phyloP scores from a whole-genome alignment of 805 yeast species.

The Yarrowia sp. region DNA sequence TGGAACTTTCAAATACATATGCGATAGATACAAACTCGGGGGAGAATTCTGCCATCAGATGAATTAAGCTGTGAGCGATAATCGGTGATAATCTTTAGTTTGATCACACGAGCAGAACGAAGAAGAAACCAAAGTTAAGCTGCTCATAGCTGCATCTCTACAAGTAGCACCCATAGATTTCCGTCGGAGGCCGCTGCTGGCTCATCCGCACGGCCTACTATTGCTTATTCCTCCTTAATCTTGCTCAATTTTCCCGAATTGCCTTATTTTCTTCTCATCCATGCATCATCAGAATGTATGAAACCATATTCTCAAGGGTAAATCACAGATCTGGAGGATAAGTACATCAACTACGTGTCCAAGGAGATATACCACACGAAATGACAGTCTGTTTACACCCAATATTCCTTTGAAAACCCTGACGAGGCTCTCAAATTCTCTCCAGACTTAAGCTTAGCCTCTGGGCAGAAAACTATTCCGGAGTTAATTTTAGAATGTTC shows the following conservation, averaged over 20 bases:
- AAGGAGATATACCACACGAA: too few relatives aligned
- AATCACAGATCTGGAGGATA: too few relatives aligned
- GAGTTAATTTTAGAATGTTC: background rate
- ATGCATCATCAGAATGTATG: too few relatives aligned
- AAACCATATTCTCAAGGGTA: too few relatives aligned
- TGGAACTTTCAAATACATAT: background rate
- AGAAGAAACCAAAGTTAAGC: background rate
- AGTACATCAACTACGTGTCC: too few relatives aligned
- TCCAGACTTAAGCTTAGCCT: background rate
- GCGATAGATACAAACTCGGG: background rate
- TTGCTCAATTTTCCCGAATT: background rate
- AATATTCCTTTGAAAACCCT: too few relatives aligned
- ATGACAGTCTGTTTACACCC: too few relatives aligned
- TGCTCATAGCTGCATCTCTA: background rate
- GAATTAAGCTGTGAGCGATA: background rate
- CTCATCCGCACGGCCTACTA: conserved; percentile 3
- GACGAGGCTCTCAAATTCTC: too few relatives aligned
- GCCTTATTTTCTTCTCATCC: too few relatives aligned
- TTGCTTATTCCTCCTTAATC: too few relatives aligned
- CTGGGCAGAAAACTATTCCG: background rate
- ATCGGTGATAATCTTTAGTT: background rate
- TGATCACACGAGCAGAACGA: conserved; percentile 16
- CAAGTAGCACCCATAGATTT: background rate
- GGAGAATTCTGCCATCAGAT: background rate
- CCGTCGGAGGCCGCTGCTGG: conserved; percentile 1